phyloP scores from a whole-genome alignment of 805 yeast species.

The Ogataea nakhonphanomensis region DNA sequence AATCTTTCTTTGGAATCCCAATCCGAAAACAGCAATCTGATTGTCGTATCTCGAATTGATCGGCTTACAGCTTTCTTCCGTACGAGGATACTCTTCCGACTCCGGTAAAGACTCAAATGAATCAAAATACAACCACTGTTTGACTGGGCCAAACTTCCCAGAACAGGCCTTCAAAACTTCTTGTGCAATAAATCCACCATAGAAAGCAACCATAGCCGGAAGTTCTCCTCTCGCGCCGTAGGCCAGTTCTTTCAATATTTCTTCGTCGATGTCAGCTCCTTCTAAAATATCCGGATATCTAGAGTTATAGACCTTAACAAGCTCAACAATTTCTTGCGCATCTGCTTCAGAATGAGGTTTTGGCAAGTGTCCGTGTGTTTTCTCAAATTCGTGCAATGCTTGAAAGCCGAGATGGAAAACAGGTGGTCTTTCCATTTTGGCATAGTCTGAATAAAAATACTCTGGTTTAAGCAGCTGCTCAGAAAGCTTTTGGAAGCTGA shows the following conservation, averaged over 20 bases:
- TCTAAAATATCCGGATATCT: constrained; percentile 58
- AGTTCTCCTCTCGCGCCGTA: constrained; percentile 89
- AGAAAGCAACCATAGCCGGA: constrained; percentile 83
- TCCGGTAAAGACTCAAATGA: constrained; percentile 88
- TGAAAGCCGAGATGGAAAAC: constrained; percentile 91
- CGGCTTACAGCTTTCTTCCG: constrained; percentile 70
- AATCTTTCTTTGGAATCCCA: constrained; percentile 65
- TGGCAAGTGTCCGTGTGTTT: constrained; percentile 68
- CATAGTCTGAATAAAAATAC: constrained; percentile 77
- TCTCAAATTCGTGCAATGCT: constrained; percentile 74
- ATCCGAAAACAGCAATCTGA: constrained; percentile 94
- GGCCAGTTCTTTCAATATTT: constrained; percentile 67
- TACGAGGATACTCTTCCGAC: constrained; percentile 52
- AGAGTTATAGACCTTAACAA: constrained; percentile 56
- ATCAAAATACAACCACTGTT: constrained; percentile 90
- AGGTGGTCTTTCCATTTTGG: constrained; percentile 88
- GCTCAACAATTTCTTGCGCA: constrained; percentile 59
- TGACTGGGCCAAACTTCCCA: constrained; percentile 90
- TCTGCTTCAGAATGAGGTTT: constrained; percentile 73
- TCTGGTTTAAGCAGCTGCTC: constrained; percentile 77
- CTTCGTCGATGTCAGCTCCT: constrained; percentile 52
- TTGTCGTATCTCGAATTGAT: constrained; percentile 81
- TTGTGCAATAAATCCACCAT: constrained; percentile 94
- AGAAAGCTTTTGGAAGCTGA: constrained; percentile 60
- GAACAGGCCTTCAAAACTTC: constrained; percentile 94